phyloP scores from a whole-genome alignment of 495 filamentous ascomycete genomes.

The Parmelia sp. region DNA sequence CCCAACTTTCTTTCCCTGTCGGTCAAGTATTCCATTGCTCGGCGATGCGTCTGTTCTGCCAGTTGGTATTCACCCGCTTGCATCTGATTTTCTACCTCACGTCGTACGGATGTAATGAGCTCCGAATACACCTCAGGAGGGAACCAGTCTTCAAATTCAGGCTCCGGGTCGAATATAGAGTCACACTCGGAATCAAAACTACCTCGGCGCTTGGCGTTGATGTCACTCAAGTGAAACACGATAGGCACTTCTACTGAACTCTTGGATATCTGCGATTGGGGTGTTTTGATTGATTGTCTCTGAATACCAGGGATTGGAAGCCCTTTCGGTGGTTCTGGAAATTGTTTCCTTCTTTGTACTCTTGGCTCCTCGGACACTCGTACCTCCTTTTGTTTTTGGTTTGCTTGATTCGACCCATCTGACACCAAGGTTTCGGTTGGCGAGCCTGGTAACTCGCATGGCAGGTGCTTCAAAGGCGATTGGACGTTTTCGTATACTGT shows the following conservation, averaged over 20 bases:
- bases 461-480: not conserved
- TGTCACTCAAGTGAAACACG: slow-evolving; percentile 9
- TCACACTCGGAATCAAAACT: slow-evolving; percentile 21
- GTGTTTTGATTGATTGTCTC: not conserved
- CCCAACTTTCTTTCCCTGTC: slow-evolving; percentile 20
- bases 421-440: not conserved
- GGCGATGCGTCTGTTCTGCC: slow-evolving; percentile 20
- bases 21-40: slow-evolving; percentile 18
- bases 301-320: not conserved
- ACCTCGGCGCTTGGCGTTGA: slow-evolving; percentile 5
- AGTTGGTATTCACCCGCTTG: slow-evolving; percentile 11
- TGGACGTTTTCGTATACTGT: slow-evolving; percentile 11
- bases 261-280: not conserved
- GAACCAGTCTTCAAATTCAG: slow-evolving; percentile 21
- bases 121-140: slow-evolving; percentile 20
- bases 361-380: not conserved
- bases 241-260: slow-evolving; percentile 6
- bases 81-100: slow-evolving; percentile 14
- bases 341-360: not conserved
- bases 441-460: not conserved
- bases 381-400: too few species aligned
- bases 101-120: slow-evolving; percentile 15
- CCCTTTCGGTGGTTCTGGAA: not conserved
- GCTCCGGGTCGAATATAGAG: slow-evolving; percentile 22
- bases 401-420: not conserved